Percentiles rank a stretch among this genome's conserved stretches.
phyloP scores from a whole-genome alignment of 345 rosid genomes.

The Punica granatum region DNA sequence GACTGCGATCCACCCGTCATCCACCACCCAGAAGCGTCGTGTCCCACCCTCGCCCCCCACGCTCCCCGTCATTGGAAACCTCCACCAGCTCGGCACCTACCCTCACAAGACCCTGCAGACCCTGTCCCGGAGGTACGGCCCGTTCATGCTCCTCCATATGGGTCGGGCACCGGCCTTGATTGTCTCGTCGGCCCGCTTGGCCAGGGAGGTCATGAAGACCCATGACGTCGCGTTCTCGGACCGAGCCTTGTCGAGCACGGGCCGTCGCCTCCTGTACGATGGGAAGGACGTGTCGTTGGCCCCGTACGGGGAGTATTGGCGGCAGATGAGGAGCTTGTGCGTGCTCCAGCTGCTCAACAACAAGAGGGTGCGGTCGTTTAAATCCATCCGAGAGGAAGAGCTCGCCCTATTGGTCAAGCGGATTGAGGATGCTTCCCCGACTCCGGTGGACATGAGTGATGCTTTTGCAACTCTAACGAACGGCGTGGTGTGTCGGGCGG shows the following conservation, averaged over 20 bases:
- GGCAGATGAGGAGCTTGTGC: constrained; percentile 46
- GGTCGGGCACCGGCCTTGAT: constrained; percentile 38
- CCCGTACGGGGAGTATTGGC: constrained; percentile 68
- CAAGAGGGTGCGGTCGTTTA: constrained; percentile 37
- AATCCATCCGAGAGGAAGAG: constrained; percentile 38
- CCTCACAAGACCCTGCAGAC: constrained; percentile 40
- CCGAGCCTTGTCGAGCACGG: constrained; percentile 24
- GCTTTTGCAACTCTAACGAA: constrained; percentile 18
- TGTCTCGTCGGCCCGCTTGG: constrained; percentile 44
- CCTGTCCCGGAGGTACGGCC: constrained; percentile 39
- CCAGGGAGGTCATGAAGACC: constrained; percentile 42
- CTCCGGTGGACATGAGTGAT: constrained; percentile 32
- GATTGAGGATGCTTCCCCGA: neutral
- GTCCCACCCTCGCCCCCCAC: constrained; percentile 43
- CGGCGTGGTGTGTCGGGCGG: constrained; percentile 34
- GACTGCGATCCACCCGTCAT: too few relatives aligned
- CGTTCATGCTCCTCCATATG: constrained; percentile 48
- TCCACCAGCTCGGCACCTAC: constrained; percentile 37
- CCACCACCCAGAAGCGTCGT: neutral
- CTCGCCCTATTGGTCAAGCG: neutral
- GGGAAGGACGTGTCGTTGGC: constrained; percentile 30
- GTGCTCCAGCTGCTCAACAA: constrained; percentile 41
- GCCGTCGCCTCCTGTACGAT: constrained; percentile 24
- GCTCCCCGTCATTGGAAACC: constrained; percentile 56
- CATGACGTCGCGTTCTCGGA: constrained; percentile 42